These are phyloP conservation scores for Oxyria digyna DNA, from an alignment of 148 eudicot species.

Conservation along the genomic window DNA sequence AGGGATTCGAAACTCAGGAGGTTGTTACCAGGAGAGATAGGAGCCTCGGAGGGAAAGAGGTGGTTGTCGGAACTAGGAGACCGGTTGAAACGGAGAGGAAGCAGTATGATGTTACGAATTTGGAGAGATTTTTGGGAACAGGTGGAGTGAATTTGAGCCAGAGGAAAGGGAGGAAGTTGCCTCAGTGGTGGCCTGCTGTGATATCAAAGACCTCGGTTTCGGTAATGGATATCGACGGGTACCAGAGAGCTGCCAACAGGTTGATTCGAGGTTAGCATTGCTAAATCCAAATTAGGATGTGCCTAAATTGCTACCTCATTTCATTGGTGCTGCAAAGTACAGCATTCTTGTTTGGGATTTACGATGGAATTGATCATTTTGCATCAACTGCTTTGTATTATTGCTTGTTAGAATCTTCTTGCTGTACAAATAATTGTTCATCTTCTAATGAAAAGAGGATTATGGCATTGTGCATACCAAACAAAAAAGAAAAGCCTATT, in stretches of 20 bases:
- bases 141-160: slow-evolving; percentile 11
- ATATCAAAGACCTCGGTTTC: slow-evolving; percentile 13
- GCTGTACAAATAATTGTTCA: not conserved
- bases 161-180: slow-evolving; percentile 39
- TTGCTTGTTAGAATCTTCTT: slow-evolving; percentile 4
- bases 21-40: slow-evolving; percentile 66
- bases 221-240: slow-evolving; percentile 28
- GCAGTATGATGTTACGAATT: slow-evolving; percentile 5
- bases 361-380: not conserved
- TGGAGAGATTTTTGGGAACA: slow-evolving; percentile 14
- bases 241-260: slow-evolving; percentile 50
- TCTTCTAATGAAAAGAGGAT: not conserved
- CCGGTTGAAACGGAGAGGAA: slow-evolving; percentile 10
- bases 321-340: not conserved
- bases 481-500: not conserved
- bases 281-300: not conserved
- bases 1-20: slow-evolving; percentile 40
- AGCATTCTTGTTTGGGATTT: not conserved
- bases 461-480: not conserved
- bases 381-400: not conserved
- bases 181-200: slow-evolving; percentile 74
- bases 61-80: slow-evolving; percentile 42
- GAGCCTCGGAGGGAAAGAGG: slow-evolving; percentile 84
- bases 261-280: slow-evolving; percentile 54
- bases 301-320: not conserved